Conservation (phyloP, 2,329 filamentous ascomycete genomes). For the Calonectria pteridis region DNA sequence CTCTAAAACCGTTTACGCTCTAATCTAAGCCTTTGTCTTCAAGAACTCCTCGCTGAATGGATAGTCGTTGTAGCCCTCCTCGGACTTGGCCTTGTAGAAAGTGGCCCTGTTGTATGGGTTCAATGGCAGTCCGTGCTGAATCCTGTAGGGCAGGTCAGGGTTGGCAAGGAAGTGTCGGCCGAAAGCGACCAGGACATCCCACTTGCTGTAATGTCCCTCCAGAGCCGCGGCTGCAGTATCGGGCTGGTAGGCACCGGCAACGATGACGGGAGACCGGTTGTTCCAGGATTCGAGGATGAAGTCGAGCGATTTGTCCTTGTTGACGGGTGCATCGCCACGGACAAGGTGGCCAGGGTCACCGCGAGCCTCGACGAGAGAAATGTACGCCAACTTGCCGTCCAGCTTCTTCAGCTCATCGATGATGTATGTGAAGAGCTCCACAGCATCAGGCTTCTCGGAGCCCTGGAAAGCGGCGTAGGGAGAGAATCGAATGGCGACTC, state of each 20-base stretch:
- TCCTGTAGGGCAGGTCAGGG: slow-evolving; percentile 45
- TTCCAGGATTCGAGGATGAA: slow-evolving; percentile 48
- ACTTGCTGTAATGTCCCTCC: slow-evolving; percentile 44
- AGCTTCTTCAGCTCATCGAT: slow-evolving; percentile 43
- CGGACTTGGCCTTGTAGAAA: slow-evolving; percentile 38
- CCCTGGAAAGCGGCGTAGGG: slow-evolving; percentile 47
- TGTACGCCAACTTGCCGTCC: slow-evolving; percentile 45
- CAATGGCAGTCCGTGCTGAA: slow-evolving; percentile 40
- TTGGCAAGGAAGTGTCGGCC: slow-evolving; percentile 46
- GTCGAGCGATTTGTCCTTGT: slow-evolving; percentile 47
- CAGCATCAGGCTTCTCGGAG: slow-evolving; percentile 32
- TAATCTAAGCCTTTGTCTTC: slow-evolving; percentile 6
- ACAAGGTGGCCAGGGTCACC: slow-evolving; percentile 32
- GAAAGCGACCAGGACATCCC: slow-evolving; percentile 47
- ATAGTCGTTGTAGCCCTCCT: slow-evolving; percentile 40
- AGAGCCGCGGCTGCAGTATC: slow-evolving; percentile 32
- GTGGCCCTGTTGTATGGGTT: slow-evolving; percentile 42
- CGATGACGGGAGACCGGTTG: slow-evolving; percentile 45
- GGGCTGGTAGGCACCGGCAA: slow-evolving; percentile 42
- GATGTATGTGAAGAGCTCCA: slow-evolving; percentile 42
- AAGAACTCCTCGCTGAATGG: slow-evolving; percentile 28
- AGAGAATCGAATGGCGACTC: slow-evolving; percentile 56
- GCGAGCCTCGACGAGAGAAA: slow-evolving; percentile 46
- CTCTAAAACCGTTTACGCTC: neutral
- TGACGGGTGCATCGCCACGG: slow-evolving; percentile 42